These are phyloP conservation scores for Porodaedalea pini DNA, from an alignment of 1,284 basidiomycete species.

Conservation along the genomic window DNA sequence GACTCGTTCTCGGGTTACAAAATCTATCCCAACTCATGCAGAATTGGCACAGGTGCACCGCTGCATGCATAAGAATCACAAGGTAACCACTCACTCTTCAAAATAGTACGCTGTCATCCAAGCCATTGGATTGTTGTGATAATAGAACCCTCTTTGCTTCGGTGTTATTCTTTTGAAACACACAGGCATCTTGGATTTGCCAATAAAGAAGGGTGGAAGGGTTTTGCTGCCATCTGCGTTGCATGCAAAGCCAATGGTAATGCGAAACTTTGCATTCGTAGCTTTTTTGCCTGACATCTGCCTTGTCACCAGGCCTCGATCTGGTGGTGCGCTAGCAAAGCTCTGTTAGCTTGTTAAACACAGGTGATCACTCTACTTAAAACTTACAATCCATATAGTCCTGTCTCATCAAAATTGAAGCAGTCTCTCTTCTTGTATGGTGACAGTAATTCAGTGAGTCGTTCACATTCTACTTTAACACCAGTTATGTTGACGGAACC, in stretches of 20 bases:
- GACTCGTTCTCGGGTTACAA: too few relatives aligned
- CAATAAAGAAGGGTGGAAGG: conserved; percentile 32
- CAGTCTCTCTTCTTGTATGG: conserved; percentile 28
- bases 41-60: too few relatives aligned
- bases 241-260: conserved; percentile 30
- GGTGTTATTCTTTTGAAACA: conserved; percentile 29
- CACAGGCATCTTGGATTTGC: conserved; percentile 30
- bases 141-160: conserved; percentile 30
- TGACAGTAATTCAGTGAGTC: conserved; percentile 22
- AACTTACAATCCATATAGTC: conserved; percentile 30
- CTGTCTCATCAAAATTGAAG: conserved; percentile 36
- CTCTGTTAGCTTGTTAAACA: not conserved
- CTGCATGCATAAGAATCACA: too few relatives aligned
- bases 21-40: too few relatives aligned
- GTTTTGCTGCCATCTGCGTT: conserved; percentile 34
- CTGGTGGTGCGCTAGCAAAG: conserved; percentile 29
- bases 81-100: conserved; percentile 30
- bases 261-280: conserved; percentile 30
- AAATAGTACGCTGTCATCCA: conserved; percentile 35
- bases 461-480: conserved; percentile 26
- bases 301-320: conserved; percentile 30
- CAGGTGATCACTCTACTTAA: not conserved
- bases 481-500: conserved; percentile 31
- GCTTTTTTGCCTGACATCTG: conserved; percentile 32
- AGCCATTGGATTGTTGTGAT: conserved; percentile 34